phyloP scores from a whole-genome alignment of 2,329 filamentous ascomycete genomes.

The Neofusicoccum kwambonambiense region DNA sequence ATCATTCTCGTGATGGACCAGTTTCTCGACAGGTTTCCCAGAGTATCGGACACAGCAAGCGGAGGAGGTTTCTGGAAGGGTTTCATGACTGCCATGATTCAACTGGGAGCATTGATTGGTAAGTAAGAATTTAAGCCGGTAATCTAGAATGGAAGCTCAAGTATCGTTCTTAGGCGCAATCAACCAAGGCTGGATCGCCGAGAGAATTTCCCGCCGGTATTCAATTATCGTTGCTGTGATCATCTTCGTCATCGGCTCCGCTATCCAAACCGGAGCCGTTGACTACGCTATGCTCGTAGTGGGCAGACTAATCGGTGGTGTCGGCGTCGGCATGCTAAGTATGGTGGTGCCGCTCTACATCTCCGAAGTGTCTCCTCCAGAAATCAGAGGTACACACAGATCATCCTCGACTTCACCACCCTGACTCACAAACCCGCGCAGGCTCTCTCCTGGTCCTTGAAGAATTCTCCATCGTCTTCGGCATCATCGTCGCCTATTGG shows the following conservation, averaged over 20 bases:
- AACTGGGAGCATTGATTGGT: constrained; percentile 49
- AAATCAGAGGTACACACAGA: constrained; percentile 44
- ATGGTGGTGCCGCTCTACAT: constrained; percentile 54
- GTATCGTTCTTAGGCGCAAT: constrained; percentile 25
- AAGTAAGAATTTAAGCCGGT: neutral
- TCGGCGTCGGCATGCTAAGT: constrained; percentile 47
- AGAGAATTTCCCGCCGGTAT: constrained; percentile 53
- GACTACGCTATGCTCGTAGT: constrained; percentile 53
- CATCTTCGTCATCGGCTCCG: constrained; percentile 53
- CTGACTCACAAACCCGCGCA: too few relatives aligned
- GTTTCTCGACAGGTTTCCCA: constrained; percentile 47
- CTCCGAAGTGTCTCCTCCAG: constrained; percentile 50
- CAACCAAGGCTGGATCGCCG: constrained; percentile 47
- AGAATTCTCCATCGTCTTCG: constrained; percentile 47
- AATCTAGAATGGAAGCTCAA: constrained; percentile 19
- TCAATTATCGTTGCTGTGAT: constrained; percentile 52
- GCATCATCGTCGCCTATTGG: constrained; percentile 54
- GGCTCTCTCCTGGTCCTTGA: constrained; percentile 47
- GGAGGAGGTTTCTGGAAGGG: constrained; percentile 48
- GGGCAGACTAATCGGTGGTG: constrained; percentile 50
- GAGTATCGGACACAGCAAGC: constrained; percentile 40
- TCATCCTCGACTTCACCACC: too few relatives aligned
- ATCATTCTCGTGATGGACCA: constrained; percentile 55
- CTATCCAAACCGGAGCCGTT: constrained; percentile 51
- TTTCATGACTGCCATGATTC: constrained; percentile 55